Base-by-base conservation (phyloP, 2,329 filamentous ascomycete species). In the Aspergillus ibericus region DNA sequence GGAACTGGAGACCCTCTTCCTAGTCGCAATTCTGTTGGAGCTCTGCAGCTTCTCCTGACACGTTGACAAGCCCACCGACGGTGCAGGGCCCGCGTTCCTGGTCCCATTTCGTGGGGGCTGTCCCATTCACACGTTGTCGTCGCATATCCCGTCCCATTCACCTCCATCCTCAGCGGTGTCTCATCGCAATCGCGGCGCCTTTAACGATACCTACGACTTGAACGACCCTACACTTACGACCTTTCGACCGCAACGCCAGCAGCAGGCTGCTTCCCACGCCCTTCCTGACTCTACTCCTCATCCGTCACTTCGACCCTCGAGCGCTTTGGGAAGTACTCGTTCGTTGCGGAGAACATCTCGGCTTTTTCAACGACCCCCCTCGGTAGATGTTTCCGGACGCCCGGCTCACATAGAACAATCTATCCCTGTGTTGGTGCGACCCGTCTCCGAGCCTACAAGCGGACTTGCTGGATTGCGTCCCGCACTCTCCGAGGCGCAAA, bases 171-270 rank as follows among this genome's bases (percentile, higher is more conserved):
- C 68, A 70, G 70, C 70, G 67, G 78, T 82, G 80, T 79, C 79
- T 76, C 72, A 68, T 68, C 69, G 68, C 69, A 67, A 65, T 65
- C 69, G 63, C 63, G 66, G 68, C 72, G 69, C 70, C 55, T 73
- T 77, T 83, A 73, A 84, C 81, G 81, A 84, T 74, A 72, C 75
- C 73, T 71, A 83, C 82, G 81, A 83, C 65, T 64, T 77, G 79
- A 70, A 84, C 82, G 80, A 82, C 72, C 76, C 71, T 58, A 63
- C 69, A 69, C 70, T 77, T 73, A 77, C 77, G 74, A 74, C 75
- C 66, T 68, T 70, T 68, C 63, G 69, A 64, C 72, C 62, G 71
- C 79, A 79, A 72, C 79, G 75, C 75, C 78, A 81, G 72, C 78
- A 78, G 76, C 80, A 78, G 69, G 61, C 71, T 67, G 67, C 68